Conservation (phyloP, 164 flowering plant genomes). For the Taxillus chinensis region DNA sequence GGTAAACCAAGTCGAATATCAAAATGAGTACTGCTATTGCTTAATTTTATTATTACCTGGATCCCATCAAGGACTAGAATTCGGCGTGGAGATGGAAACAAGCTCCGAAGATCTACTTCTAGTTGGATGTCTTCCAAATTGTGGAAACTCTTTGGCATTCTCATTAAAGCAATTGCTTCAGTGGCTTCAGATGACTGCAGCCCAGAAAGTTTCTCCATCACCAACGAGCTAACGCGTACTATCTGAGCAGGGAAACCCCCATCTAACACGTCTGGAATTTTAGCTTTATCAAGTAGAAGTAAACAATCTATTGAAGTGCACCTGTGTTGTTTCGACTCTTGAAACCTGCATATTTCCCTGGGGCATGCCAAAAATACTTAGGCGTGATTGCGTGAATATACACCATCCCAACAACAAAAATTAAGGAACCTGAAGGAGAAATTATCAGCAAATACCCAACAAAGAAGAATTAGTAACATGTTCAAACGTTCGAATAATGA, state of each 20-base stretch:
- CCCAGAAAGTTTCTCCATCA: conserved; percentile 79
- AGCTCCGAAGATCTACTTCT: conserved; percentile 25
- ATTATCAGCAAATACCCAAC: too few relatives aligned
- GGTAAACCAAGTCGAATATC: too few relatives aligned
- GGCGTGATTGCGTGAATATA: too few relatives aligned
- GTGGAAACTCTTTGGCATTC: conserved; percentile 48
- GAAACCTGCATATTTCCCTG: conserved; percentile 67
- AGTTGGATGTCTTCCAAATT: conserved; percentile 21
- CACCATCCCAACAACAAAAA: too few relatives aligned
- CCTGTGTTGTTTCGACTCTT: conserved; percentile 24
- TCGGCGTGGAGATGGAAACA: conserved; percentile 56
- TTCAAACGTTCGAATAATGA: too few relatives aligned
- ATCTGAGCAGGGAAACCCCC: conserved; percentile 20
- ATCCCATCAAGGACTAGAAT: conserved; percentile 84
- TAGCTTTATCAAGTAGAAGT: conserved; percentile 48
- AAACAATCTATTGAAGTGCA: conserved; percentile 39
- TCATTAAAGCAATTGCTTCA: conserved; percentile 69
- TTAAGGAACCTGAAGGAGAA: too few relatives aligned
- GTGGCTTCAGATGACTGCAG: conserved; percentile 64
- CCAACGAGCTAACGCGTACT: conserved; percentile 50
- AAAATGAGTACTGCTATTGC: background rate
- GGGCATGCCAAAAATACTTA: background rate
- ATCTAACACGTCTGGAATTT: conserved; percentile 42
- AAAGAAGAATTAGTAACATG: too few relatives aligned
- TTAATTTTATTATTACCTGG: conserved; percentile 42